Base-by-base conservation (phyloP, 257 asterid genomes). In the Agastache rugosa region DNA sequence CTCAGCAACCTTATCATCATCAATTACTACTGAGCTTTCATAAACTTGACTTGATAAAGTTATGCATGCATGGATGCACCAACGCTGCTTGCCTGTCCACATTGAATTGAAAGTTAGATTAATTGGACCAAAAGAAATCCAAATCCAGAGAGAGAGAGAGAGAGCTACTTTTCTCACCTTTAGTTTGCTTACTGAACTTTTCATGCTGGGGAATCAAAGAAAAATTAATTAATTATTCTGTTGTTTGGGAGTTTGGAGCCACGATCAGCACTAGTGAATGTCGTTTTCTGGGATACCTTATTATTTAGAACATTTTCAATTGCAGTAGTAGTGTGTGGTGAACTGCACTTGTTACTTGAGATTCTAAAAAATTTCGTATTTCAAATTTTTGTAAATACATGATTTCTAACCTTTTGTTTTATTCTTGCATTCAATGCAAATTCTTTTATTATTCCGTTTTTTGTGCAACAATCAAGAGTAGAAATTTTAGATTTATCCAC, bases 221-320 rank as follows among this genome's bases (percentile, higher is more conserved):
- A 22, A 29, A 29, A 29, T 2, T 29, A 29, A 29, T 29, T 29
- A 55, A 10, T 19, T 19, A 54, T 20, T 20, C n/a, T 10, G 3
- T 31, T 22, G 22, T 42, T 22, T 22, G 62, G 62, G 62, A 55
- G 62, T 23, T 55, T 55, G 54, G 19, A 47, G 54, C 54, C 54
- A 15, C 2, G n/a, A 55, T 54, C 35, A 22, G 62, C 62, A 20
- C n/a, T 22, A 55, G 62, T 11, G 62, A 54, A 6, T 55, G 62
- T 22, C 62, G 12, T 55, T 55, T 55, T 55, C 16, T 22, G 15
- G 3, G 23, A 55, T 9, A 53, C 12, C 27, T 19, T 8, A 19
- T 53, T 53, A 53, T 48, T 48, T 48, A 23, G 34, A 29, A 29
- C 5, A 5, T 29, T 29, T 29, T 3, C 34, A 29, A 29, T 29